A percentile compares a stretch with the other conserved stretches of the same genome.
Conservation (phyloP, 2,329 filamentous ascomycete species). For the Juglanconis oblonga region DNA sequence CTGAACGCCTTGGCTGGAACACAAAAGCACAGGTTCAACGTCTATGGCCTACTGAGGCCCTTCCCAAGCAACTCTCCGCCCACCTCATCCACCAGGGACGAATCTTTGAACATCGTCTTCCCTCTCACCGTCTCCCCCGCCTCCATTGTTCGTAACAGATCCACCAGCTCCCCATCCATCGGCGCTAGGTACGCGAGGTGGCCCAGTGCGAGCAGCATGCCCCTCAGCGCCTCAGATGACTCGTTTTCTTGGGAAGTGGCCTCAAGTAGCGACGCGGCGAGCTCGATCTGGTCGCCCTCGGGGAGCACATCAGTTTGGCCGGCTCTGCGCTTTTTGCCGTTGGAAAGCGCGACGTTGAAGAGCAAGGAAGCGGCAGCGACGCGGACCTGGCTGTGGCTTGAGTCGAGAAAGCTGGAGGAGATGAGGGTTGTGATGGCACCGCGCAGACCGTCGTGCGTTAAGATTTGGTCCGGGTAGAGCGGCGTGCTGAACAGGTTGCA, state of each 20-base stretch:
- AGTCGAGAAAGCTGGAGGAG: constrained; percentile 75
- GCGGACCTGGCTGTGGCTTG: constrained; percentile 68
- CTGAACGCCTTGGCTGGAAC: background rate
- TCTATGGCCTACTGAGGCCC: constrained; percentile 38
- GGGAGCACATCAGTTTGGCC: constrained; percentile 56
- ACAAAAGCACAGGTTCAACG: background rate
- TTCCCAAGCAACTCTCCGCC: constrained; percentile 49
- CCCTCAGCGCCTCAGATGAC: constrained; percentile 71
- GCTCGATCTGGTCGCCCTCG: constrained; percentile 72
- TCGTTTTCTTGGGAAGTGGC: constrained; percentile 58
- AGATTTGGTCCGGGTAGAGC: constrained; percentile 65
- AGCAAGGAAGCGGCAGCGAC: constrained; percentile 80
- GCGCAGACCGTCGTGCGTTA: constrained; percentile 50
- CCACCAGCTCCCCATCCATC: constrained; percentile 70
- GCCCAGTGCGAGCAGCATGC: constrained; percentile 73
- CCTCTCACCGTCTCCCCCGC: constrained; percentile 60
- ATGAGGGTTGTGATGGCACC: constrained; percentile 64
- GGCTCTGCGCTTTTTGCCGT: constrained; percentile 62
- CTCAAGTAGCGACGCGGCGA: constrained; percentile 78
- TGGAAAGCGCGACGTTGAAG: constrained; percentile 75
- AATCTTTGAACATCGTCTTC: constrained; percentile 57
- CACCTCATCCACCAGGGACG: constrained; percentile 57
- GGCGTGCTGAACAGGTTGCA: constrained; percentile 82
- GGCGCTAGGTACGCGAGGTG: constrained; percentile 70
- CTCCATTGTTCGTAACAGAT: constrained; percentile 76